Percentiles rank a stretch among this genome's conserved stretches.
Conservation (phyloP, 139 green algal species). For the Closterium sp. region DNA sequence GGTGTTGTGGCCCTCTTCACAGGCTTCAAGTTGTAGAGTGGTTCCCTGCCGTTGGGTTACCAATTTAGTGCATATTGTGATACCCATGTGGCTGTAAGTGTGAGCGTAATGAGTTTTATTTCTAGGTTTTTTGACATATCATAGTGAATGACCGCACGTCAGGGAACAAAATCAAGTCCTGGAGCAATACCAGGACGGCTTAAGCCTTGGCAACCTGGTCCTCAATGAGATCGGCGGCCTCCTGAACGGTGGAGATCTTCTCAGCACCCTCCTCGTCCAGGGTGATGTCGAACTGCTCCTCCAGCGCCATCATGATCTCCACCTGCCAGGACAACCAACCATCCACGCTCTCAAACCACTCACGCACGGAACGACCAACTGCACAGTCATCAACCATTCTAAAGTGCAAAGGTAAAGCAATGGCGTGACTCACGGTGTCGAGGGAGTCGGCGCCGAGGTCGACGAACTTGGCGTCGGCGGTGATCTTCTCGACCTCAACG, state of each 20-base stretch:
- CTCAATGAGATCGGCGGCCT: constrained; percentile 87
- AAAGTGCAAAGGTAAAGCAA: too few species aligned
- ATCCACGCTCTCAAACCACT: not conserved
- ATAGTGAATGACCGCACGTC: not conserved
- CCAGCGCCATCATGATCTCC: constrained; percentile 99
- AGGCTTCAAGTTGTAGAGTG: constrained; percentile 81
- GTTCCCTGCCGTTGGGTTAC: too few species aligned
- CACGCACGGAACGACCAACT: too few species aligned
- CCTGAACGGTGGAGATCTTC: constrained; percentile 92
- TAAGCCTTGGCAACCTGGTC: constrained; percentile 23
- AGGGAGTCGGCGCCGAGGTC: constrained; percentile 96
- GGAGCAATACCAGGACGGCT: not conserved
- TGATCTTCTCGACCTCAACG: constrained; percentile 79
- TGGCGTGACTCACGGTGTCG: constrained; percentile 79
- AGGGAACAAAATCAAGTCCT: not conserved
- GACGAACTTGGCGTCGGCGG: constrained; percentile 86
- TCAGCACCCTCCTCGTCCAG: constrained; percentile 95
- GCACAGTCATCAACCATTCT: too few species aligned
- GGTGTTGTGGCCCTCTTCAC: constrained; percentile 94
- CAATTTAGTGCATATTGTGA: too few species aligned
- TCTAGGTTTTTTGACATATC: not conserved
- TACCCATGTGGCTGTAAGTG: too few species aligned
- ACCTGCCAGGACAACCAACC: constrained; percentile 35
- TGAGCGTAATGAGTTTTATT: too few species aligned
- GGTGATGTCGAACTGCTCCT: constrained; percentile 96